A percentile compares a stretch with the other conserved stretches of the same genome.
These are phyloP conservation scores for Tulasnella sp. DNA, from an alignment of 768 basidiomycete species.

Conservation along the genomic window DNA sequence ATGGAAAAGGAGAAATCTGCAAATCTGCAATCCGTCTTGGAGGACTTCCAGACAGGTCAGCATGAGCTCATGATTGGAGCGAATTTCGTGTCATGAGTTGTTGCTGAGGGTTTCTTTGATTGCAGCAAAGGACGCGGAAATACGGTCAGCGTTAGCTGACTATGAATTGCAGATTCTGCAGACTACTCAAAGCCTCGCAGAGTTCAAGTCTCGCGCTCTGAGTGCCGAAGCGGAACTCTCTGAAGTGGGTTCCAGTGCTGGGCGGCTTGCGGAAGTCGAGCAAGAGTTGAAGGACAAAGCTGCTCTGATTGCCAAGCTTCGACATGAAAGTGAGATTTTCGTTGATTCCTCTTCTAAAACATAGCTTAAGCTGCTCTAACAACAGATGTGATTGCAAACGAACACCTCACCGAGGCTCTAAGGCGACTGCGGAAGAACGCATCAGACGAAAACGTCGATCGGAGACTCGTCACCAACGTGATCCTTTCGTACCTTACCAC, in stretches of 20 bases:
- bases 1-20: constrained; percentile 70
- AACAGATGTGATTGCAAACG: constrained; percentile 92
- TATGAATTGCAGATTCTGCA: constrained; percentile 74
- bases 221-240: constrained; percentile 84
- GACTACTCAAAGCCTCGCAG: constrained; percentile 77
- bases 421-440: constrained; percentile 86
- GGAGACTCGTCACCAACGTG: constrained; percentile 92
- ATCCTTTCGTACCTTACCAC: constrained; percentile 87
- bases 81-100: constrained; percentile 31
- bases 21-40: constrained; percentile 90
- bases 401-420: constrained; percentile 97
- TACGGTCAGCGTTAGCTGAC: constrained; percentile 81
- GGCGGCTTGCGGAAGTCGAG: constrained; percentile 72
- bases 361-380: constrained; percentile 29
- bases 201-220: constrained; percentile 85
- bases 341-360: background rate
- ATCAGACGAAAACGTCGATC: constrained; percentile 84
- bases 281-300: constrained; percentile 95
- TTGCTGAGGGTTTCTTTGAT: constrained; percentile 30
- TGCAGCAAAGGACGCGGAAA: constrained; percentile 86
- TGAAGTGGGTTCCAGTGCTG: constrained; percentile 67
- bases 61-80: background rate
- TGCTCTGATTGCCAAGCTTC: constrained; percentile 88
- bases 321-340: constrained; percentile 77
- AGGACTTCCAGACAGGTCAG: constrained; percentile 93